Percentiles rank a stretch among this genome's conserved stretches.
phyloP scores from a whole-genome alignment of 768 basidiomycete species.

The Phanerochaete carnosa region DNA sequence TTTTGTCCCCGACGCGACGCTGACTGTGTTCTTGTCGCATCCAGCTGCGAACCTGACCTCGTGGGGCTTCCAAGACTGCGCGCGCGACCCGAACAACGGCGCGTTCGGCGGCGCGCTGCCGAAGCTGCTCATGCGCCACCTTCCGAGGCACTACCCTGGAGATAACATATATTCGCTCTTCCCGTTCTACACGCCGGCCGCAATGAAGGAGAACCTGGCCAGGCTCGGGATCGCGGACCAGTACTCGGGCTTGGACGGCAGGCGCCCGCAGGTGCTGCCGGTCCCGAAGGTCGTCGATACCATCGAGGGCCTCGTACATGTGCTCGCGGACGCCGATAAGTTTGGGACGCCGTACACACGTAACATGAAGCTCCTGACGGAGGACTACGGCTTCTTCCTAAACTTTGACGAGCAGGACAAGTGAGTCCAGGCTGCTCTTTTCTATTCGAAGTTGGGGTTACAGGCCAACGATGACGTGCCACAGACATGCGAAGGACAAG shows the following conservation, averaged over 20 bases:
- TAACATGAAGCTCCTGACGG: slow-evolving; percentile 24
- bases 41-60: slow-evolving; percentile 42
- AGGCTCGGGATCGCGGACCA: slow-evolving; percentile 34
- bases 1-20: background rate
- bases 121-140: slow-evolving; percentile 42
- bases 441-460: background rate
- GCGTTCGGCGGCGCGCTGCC: slow-evolving; percentile 36
- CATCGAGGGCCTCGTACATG: slow-evolving; percentile 31
- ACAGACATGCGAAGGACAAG: slow-evolving; percentile 32
- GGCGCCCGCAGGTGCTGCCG: slow-evolving; percentile 31
- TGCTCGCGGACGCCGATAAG: slow-evolving; percentile 31
- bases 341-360: slow-evolving; percentile 34
- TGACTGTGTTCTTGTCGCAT: background rate
- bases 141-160: slow-evolving; percentile 38
- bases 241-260: slow-evolving; percentile 40
- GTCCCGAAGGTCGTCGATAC: slow-evolving; percentile 32
- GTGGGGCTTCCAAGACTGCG: slow-evolving; percentile 52
- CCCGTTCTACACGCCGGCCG: slow-evolving; percentile 22
- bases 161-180: slow-evolving; percentile 15
- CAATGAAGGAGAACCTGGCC: slow-evolving; percentile 29
- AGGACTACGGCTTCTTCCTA: slow-evolving; percentile 39
- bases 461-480: background rate
- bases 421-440: slow-evolving; percentile 25
- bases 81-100: slow-evolving; percentile 36
- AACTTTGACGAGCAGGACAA: slow-evolving; percentile 34